Base-by-base conservation (phyloP, 1,284 basidiomycete species). In the Apiotrichum porosum region DNA sequence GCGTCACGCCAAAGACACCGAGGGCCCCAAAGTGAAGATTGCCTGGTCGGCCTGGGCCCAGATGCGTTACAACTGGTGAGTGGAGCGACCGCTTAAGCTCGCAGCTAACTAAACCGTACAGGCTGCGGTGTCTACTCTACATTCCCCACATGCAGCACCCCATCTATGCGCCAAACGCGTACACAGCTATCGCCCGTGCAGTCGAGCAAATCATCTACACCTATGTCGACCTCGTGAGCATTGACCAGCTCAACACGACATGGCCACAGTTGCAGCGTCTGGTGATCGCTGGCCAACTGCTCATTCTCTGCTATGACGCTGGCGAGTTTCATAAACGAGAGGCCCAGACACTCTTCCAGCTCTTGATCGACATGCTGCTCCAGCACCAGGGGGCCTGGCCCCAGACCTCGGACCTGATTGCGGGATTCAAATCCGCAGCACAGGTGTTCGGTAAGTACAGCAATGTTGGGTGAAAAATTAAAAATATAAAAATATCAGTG, bases 241-340 rank as follows among this genome's bases (percentile, higher is more conserved):
- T 33, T 18, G 36, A 44, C 37, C 48, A 56, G 30, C 48, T 58
- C 26, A 36, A 47, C 24, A 49, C 58, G 21, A 52, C 49, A 3
- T 60, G 58, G 61, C 61, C 61, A 9, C 58, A 62, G 37, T 38
- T 58, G 9, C 51, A 49, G 13, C 52, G 53, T 14, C 42, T 62
- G 13, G 46, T 51, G 1, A 35, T 50, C 6, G 54, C 48, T 37
- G 56, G 54, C 9, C 61, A 60, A 17, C 44, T 60, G 4, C 52
- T 62, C 22, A 52, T 62, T 17, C 51, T 60, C 3, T 50, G 51
- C 26, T 47, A 48, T 32, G 47, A 49, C 18, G 41, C 40, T 5
- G 57, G 57, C 13, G 57, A 60, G 40, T 33, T 57, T 6, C 57
- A 60, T 21, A 35, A 23, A 35, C 47, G 44, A 9, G 57, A 60